phyloP scores from a whole-genome alignment of 495 filamentous ascomycete genomes.

The Daldinia vernicosa region DNA sequence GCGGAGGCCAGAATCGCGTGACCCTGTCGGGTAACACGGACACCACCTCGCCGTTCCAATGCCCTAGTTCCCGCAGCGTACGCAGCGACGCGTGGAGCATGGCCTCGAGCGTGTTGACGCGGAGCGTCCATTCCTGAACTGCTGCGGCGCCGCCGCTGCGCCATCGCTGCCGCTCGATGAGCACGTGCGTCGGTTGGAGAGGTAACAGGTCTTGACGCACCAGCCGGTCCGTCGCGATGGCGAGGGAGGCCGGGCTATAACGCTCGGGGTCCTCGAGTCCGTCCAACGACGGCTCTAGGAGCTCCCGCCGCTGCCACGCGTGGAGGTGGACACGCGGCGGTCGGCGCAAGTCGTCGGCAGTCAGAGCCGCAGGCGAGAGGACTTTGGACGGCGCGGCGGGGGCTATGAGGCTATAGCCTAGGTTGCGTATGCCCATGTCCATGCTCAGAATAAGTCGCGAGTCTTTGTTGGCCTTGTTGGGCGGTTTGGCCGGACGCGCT shows the following conservation, averaged over 20 bases:
- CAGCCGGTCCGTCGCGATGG: conserved; percentile 69
- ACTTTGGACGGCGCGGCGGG: conserved; percentile 40
- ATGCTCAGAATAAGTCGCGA: conserved; percentile 72
- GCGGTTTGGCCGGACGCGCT: conserved; percentile 6
- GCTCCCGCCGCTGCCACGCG: conserved; percentile 45
- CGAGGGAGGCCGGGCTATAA: conserved; percentile 67
- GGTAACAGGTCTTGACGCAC: conserved; percentile 57
- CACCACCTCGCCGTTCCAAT: conserved; percentile 50
- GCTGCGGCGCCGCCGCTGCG: conserved; percentile 69
- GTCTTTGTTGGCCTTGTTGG: neutral
- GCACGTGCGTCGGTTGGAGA: conserved; percentile 70
- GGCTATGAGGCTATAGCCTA: conserved; percentile 75
- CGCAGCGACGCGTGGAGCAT: conserved; percentile 85
- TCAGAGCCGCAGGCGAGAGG: conserved; percentile 19
- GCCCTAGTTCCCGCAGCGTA: conserved; percentile 58
- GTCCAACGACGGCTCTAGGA: conserved; percentile 36
- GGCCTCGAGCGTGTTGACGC: conserved; percentile 88
- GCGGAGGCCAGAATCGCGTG: conserved; percentile 48
- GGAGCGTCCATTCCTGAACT: conserved; percentile 87
- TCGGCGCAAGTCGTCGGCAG: neutral
- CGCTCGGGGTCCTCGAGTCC: conserved; percentile 42
- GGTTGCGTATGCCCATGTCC: conserved; percentile 87
- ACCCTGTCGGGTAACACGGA: conserved; percentile 54
- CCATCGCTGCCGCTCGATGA: conserved; percentile 73
- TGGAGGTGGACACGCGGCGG: conserved; percentile 42